phyloP scores from a whole-genome alignment of 495 filamentous ascomycete genomes.

The Neurospora sp. region DNA sequence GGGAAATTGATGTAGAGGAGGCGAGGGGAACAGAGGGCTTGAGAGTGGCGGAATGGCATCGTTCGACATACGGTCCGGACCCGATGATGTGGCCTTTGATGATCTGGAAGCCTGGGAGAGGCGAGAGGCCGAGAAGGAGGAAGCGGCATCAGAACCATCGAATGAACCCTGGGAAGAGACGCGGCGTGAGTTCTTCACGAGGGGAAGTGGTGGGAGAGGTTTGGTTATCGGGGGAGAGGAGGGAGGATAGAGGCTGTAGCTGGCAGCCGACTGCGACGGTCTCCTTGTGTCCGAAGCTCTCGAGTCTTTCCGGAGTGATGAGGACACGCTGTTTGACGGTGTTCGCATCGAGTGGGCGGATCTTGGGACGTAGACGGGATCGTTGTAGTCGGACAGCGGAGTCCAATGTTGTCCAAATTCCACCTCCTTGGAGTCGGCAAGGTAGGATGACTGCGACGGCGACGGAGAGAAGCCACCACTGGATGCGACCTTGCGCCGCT shows the following conservation, averaged over 20 bases:
- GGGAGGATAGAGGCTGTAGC: conserved; percentile 19
- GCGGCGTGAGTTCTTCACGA: conserved; percentile 7
- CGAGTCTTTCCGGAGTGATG: conserved; percentile 14
- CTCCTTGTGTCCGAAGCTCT: conserved; percentile 14
- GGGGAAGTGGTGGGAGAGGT: conserved; percentile 17
- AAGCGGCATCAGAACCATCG: conserved; percentile 8
- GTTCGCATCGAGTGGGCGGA: conserved; percentile 3
- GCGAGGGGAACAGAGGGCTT: not conserved
- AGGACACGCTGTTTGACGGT: conserved; percentile 1
- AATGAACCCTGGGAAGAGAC: conserved; percentile 10
- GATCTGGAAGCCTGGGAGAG: conserved; percentile 8
- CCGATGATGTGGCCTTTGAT: not conserved
- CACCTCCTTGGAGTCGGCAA: not conserved
- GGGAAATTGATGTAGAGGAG: not conserved
- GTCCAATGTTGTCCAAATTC: conserved; percentile 1
- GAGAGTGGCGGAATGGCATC: conserved; percentile 1
- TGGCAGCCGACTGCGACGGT: conserved; percentile 9
- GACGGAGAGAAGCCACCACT: not conserved
- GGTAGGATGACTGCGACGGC: not conserved
- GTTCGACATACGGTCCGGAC: conserved; percentile 3
- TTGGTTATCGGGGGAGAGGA: conserved; percentile 10
- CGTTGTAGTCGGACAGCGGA: conserved; percentile 3
- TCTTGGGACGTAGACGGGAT: conserved; percentile 3
- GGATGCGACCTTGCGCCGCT: not conserved
- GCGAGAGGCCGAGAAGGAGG: conserved; percentile 9